Percentiles rank a stretch among this genome's conserved stretches.
Evolutionary conservation across 495 filamentous ascomycete species (phyloP).

Genomic region (Hypoxylon fragiforme): DNA sequence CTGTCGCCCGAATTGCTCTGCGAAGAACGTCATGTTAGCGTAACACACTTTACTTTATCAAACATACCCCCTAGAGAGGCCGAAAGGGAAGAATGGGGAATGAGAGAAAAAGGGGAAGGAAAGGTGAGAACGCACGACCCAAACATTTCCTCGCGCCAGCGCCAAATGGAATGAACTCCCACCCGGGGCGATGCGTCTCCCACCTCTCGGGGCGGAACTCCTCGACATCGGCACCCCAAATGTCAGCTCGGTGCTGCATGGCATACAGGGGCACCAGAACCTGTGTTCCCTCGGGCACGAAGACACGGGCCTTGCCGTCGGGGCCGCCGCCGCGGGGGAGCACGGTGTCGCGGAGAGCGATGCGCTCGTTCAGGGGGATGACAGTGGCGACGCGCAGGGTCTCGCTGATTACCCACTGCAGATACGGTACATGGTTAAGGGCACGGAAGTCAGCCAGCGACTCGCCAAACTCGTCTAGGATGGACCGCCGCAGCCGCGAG

Average conservation of each 20-base stretch:
- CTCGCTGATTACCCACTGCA: slow-evolving; percentile 56
- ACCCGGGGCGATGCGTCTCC: slow-evolving; percentile 41
- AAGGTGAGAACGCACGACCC: slow-evolving; percentile 32
- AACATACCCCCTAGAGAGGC: too few relatives aligned
- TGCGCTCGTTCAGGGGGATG: slow-evolving; percentile 47
- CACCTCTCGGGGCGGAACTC: slow-evolving; percentile 39
- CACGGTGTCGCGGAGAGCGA: slow-evolving; percentile 50
- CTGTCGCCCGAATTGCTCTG: slow-evolving; percentile 51
- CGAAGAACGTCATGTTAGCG: background rate
- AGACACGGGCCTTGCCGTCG: slow-evolving; percentile 23
- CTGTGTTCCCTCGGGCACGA: slow-evolving; percentile 40
- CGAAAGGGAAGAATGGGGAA: background rate
- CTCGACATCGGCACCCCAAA: slow-evolving; percentile 42
- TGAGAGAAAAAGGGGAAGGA: background rate
- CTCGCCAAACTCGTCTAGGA: slow-evolving; percentile 47
- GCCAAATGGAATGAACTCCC: slow-evolving; percentile 41
- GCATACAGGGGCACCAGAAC: slow-evolving; percentile 42
- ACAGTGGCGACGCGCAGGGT: slow-evolving; percentile 42
- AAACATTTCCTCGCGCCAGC: slow-evolving; percentile 27
- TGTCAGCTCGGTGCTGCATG: slow-evolving; percentile 41
- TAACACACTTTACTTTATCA: too few relatives aligned
- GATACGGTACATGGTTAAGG: slow-evolving; percentile 49
- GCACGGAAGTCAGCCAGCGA: slow-evolving; percentile 34
- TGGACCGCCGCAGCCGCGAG: slow-evolving; percentile 53
- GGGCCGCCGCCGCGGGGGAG: slow-evolving; percentile 52